Evolutionary conservation across 805 yeast genomes (phyloP), one percentile per base, ranked within the genome.

Genomic region (Metschnikowia kofuensis): DNA sequence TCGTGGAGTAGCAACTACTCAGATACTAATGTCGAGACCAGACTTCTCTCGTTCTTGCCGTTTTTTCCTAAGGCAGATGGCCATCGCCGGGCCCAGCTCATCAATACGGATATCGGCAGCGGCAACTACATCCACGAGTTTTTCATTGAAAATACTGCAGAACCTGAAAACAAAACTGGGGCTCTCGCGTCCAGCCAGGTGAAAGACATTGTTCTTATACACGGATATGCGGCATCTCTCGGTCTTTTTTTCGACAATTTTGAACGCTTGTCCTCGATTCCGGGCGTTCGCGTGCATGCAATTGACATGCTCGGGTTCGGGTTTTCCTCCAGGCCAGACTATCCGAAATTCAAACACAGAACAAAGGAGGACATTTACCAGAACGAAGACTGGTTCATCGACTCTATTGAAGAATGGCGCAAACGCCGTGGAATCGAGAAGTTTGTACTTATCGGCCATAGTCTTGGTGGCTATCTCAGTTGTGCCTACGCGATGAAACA

Each of bases 161-260:
- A 54, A n/a, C 79, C 86, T 44, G 43, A 32, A 1, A 37, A 35
- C 14, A 26, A 31, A 21, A 39, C 54, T 21, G 21, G 21, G 16
- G 42, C 45, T 7, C 29, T 36, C 29, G 14, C 52, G 6, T 62
- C 57, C 14, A 67, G 65, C 34, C 42, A 49, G 3, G 65, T 59
- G 26, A 68, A 65, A 47, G 87, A 83, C 65, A 65, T 90, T 26
- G 89, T 94, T 2, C 66, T 92, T 52, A 68, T 94, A 5, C 99
- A 92, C 66, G 99, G 99, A 0, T 90, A 89, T 62, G 97, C 96
- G 1, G 96, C 98, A 0, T 88, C 96, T 1, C 78, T 90, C 13
- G 92, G 95, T 26, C 83, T 89, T 46, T 92, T 82, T 58, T 79
- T 84, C 59, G 80, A 85, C 52, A 92, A 88, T 61, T 80, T 88